Evolutionary conservation across 805 yeast species (phyloP).

Genomic region (Hyphopichia homilentoma): DNA sequence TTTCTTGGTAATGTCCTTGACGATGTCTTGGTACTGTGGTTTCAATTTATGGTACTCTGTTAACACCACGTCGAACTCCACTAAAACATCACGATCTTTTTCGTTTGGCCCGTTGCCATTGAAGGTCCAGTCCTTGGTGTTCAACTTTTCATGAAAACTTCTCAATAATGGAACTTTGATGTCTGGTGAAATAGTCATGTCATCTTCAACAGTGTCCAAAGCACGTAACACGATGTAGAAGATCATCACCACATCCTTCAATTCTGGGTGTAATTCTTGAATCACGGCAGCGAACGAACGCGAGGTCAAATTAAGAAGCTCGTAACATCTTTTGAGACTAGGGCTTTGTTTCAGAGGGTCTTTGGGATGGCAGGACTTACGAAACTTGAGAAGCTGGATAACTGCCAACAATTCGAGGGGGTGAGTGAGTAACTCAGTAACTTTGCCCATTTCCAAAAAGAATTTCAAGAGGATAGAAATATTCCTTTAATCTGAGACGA

Average conservation of each 20-base stretch:
- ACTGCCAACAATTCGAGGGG: slow-evolving; percentile 73
- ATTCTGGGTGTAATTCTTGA: slow-evolving; percentile 83
- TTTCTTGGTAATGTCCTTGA: slow-evolving; percentile 68
- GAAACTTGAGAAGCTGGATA: slow-evolving; percentile 52
- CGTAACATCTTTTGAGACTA: slow-evolving; percentile 57
- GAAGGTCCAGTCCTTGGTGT: slow-evolving; percentile 74
- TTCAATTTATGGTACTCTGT: slow-evolving; percentile 68
- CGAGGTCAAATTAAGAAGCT: slow-evolving; percentile 65
- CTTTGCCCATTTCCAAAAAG: slow-evolving; percentile 51
- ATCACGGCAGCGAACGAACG: slow-evolving; percentile 95
- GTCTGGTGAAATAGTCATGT: slow-evolving; percentile 75
- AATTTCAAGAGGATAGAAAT: neutral
- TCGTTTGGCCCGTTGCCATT: slow-evolving; percentile 71
- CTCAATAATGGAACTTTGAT: slow-evolving; percentile 74
- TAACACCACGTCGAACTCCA: slow-evolving; percentile 70
- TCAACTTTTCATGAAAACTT: slow-evolving; percentile 60
- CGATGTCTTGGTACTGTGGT: slow-evolving; percentile 72
- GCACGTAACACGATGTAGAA: slow-evolving; percentile 88
- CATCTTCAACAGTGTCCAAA: slow-evolving; percentile 94
- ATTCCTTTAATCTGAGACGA: neutral
- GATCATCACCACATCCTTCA: slow-evolving; percentile 74
- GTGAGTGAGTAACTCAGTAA: slow-evolving; percentile 56
- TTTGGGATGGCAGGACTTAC: slow-evolving; percentile 51
- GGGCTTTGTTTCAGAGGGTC: slow-evolving; percentile 25
- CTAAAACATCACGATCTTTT: slow-evolving; percentile 75